Percentiles rank a stretch among this genome's conserved stretches.
Evolutionary conservation across 2,329 filamentous ascomycete species (phyloP).

Genomic region (Colletotrichum lupini): DNA sequence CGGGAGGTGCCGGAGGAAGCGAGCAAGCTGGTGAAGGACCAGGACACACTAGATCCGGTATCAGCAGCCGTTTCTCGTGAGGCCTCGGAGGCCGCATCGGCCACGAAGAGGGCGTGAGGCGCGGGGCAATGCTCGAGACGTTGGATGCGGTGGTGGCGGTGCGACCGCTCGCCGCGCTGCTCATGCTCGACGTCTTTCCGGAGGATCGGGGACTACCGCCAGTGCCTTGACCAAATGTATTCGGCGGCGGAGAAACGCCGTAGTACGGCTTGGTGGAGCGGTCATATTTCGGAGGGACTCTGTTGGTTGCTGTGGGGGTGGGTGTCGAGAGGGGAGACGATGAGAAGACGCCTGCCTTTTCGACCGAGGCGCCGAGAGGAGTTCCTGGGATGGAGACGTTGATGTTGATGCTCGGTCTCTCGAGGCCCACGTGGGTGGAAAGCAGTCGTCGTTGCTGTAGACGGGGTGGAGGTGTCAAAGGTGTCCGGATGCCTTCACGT

Average conservation of each 20-base stretch:
- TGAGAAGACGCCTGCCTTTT: constrained; percentile 42
- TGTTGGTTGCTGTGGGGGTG: constrained; percentile 46
- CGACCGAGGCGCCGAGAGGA: not conserved
- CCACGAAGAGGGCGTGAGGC: constrained; percentile 39
- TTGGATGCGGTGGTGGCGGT: constrained; percentile 17
- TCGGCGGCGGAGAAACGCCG: constrained; percentile 1
- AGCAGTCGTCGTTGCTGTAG: constrained; percentile 60
- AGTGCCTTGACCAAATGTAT: not conserved
- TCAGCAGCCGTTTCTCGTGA: constrained; percentile 49
- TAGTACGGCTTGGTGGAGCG: constrained; percentile 31
- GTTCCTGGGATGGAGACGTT: not conserved
- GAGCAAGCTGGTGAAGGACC: constrained; percentile 59
- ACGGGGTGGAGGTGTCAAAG: constrained; percentile 58
- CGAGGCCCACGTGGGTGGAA: constrained; percentile 39
- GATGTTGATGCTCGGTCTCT: not conserved
- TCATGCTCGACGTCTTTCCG: constrained; percentile 23
- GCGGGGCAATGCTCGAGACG: not conserved
- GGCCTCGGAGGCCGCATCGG: constrained; percentile 49
- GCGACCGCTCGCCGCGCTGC: constrained; percentile 23
- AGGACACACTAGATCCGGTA: constrained; percentile 48
- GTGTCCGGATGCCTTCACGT: constrained; percentile 36
- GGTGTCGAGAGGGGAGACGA: constrained; percentile 48
- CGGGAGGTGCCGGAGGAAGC: constrained; percentile 48
- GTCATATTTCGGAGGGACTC: constrained; percentile 48
- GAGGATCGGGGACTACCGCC: not conserved